Evolutionary conservation across 2,329 filamentous ascomycete species (phyloP), one percentile per base, ranked within the genome.

Genomic region (Trichoderma lentiforme): DNA sequence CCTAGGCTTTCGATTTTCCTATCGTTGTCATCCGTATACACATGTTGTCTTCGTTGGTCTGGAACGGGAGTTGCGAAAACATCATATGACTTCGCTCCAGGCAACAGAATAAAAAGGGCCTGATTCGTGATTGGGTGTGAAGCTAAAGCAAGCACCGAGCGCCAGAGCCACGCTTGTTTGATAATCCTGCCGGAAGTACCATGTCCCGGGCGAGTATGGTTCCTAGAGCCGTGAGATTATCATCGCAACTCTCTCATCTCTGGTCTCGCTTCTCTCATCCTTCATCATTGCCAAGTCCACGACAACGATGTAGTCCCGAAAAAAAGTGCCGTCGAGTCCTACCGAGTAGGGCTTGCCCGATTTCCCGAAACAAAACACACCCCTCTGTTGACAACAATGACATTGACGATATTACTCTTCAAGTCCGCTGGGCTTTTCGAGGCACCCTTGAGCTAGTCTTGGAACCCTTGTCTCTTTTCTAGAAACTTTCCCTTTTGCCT

Each of bases 401-500:
- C 65, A 58, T 8, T 58, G 56, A 69, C 18, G 56, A 60, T 47
- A 51, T 32, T 30, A n/a, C 56, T 43, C 34, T 56, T 47, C 56
- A 47, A 32, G 26, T 51, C 65, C 21, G 30, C 36, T 32, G 36
- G 28, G 47, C n/a, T 30, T 28, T 61, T 69, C 36, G 34, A 47
- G 56, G 30, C 18, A 43, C 18, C 53, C 51, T 39, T 58, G 34
- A 18, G 65, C 65, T 32, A 32, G 7, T 14, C 28, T 15, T 32
- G 18, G 15, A 9, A 60, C 32, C 65, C 65, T 30, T 61, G 65
- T 32, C 9, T 21, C 56, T 69, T 18, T 69, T 69, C 65, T 60
- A 60, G 65, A 69, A 69, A 34, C 26, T 32, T 69, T 69, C 65
- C 21, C n/a, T 32, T 47, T 60, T 69, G 28, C 65, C 57, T 60